Evolutionary conservation across 805 yeast genomes (phyloP).

Genomic region (Ogataea sp.): DNA sequence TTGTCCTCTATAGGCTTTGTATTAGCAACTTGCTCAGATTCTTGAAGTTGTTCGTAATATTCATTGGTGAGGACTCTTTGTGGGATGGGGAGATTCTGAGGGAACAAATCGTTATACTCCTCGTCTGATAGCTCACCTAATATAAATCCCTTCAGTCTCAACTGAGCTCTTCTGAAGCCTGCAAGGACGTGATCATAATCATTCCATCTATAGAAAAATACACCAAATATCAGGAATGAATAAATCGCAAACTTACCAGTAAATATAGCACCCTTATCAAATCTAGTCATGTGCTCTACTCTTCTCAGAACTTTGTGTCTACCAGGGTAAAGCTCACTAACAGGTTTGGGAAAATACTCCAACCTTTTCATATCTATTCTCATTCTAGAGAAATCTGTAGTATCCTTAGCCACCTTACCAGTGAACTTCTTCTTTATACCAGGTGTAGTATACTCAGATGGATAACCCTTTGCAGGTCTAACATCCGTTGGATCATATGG

Average conservation of each 20-base stretch:
- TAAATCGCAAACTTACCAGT: constrained; percentile 44
- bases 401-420: constrained; percentile 47
- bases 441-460: constrained; percentile 70
- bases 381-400: constrained; percentile 59
- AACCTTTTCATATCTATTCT: constrained; percentile 67
- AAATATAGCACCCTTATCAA: constrained; percentile 53
- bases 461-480: constrained; percentile 80
- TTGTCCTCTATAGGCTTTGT: constrained; percentile 25
- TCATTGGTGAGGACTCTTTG: constrained; percentile 26
- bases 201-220: constrained; percentile 78
- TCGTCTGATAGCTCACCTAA: constrained; percentile 46
- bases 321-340: constrained; percentile 67
- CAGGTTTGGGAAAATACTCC: constrained; percentile 74
- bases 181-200: constrained; percentile 72
- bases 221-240: constrained; percentile 45
- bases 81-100: constrained; percentile 30
- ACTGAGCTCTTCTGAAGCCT: constrained; percentile 54
- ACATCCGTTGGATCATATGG: constrained; percentile 74
- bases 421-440: constrained; percentile 43
- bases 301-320: constrained; percentile 64
- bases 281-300: constrained; percentile 42
- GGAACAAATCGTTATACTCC: constrained; percentile 57
- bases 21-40: constrained; percentile 26
- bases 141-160: constrained; percentile 44
- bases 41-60: not conserved